phyloP scores from a whole-genome alignment of 148 eudicot genomes.

The Rhododendron williamsianum region DNA sequence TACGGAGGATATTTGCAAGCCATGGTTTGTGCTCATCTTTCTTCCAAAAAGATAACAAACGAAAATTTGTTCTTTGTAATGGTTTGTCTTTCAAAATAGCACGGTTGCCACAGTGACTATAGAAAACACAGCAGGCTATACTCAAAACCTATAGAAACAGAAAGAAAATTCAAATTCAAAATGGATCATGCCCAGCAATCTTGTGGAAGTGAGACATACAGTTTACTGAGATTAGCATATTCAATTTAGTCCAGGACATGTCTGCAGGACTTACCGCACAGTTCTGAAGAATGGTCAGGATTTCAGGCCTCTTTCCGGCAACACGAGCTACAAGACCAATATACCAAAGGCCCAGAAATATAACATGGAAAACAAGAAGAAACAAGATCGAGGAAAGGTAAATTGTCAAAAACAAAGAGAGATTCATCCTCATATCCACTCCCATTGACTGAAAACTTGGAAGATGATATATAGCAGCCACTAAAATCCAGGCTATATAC shows the following conservation, averaged over 20 bases:
- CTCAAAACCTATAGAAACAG: conserved; percentile 73
- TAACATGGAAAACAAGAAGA: conserved; percentile 83
- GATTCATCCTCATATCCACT: conserved; percentile 97
- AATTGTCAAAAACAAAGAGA: conserved; percentile 87
- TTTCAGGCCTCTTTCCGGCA: conserved; percentile 80
- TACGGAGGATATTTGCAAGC: conserved; percentile 73
- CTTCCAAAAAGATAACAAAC: conserved; percentile 77
- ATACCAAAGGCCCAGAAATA: conserved; percentile 94
- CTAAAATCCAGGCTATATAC: conserved; percentile 91
- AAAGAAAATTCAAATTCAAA: conserved; percentile 6
- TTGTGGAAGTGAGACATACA: conserved; percentile 3
- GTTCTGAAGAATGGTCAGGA: conserved; percentile 87
- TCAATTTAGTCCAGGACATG: not conserved
- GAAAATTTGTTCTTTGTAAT: conserved; percentile 48
- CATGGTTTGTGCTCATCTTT: conserved; percentile 79
- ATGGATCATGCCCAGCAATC: not conserved
- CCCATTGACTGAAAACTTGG: conserved; percentile 99
- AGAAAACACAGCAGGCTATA: conserved; percentile 94
- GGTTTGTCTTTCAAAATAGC: conserved; percentile 63
- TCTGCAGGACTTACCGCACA: conserved; percentile 66
- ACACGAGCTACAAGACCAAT: conserved; percentile 97
- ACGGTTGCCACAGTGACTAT: conserved; percentile 97
- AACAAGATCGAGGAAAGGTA: conserved; percentile 78
- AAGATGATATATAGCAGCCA: conserved; percentile 94
- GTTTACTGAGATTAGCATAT: not conserved